Evolutionary conservation across 495 filamentous ascomycete genomes (phyloP).

Genomic region (Sabuloglossum arenarium): DNA sequence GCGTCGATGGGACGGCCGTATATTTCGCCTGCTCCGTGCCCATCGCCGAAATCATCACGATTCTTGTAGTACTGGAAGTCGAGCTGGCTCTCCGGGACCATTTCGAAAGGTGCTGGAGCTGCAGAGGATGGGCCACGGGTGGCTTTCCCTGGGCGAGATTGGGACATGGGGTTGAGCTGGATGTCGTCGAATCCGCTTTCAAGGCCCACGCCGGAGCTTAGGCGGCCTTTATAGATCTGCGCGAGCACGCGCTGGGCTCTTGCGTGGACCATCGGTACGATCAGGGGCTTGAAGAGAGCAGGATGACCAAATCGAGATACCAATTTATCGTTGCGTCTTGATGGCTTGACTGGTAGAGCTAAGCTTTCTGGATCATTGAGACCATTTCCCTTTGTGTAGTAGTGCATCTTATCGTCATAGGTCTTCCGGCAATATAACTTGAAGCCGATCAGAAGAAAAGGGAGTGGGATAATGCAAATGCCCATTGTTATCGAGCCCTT

Average conservation of each 20-base stretch:
- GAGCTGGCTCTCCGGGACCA: conserved; percentile 74
- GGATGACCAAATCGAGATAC: conserved; percentile 75
- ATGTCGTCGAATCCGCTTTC: conserved; percentile 36
- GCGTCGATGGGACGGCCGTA: conserved; percentile 46
- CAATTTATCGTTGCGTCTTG: conserved; percentile 42
- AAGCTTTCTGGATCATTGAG: conserved; percentile 34
- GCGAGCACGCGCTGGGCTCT: conserved; percentile 67
- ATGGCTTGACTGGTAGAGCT: conserved; percentile 11
- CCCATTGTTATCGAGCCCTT: conserved; percentile 34
- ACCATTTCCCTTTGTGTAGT: conserved; percentile 38
- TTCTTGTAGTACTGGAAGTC: conserved; percentile 89
- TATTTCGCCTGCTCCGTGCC: conserved; percentile 57
- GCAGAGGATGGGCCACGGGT: conserved; percentile 11
- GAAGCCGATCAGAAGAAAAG: conserved; percentile 63
- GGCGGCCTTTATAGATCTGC: conserved; percentile 58
- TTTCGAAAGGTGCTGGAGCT: conserved; percentile 47
- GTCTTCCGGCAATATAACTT: conserved; percentile 60
- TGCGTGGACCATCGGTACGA: conserved; percentile 90
- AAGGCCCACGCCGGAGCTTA: conserved; percentile 26
- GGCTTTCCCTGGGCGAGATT: conserved; percentile 48
- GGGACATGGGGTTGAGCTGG: conserved; percentile 61
- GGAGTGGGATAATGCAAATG: conserved; percentile 50
- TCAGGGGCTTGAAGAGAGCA: conserved; percentile 67
- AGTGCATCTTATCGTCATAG: conserved; percentile 62
- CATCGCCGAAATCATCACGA: conserved; percentile 68